A percentile compares a stretch with the other conserved stretches of the same genome.
Evolutionary conservation across 495 filamentous ascomycete genomes (phyloP).

Genomic region (Talaromyces liani): DNA sequence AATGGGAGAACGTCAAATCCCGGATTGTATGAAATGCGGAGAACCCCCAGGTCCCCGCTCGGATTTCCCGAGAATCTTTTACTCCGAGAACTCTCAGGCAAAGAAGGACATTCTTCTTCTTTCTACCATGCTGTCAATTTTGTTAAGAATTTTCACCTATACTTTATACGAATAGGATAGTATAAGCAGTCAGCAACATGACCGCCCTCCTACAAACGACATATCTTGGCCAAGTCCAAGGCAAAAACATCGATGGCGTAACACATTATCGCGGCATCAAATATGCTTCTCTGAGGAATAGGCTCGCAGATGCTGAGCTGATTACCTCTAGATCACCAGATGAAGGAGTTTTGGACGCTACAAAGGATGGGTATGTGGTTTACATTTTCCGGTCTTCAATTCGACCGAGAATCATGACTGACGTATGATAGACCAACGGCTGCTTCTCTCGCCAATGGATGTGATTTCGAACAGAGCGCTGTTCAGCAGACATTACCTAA

Average conservation of each 20-base stretch:
- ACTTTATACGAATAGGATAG: not conserved
- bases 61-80: not conserved
- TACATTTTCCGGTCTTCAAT: not conserved
- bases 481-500: constrained; percentile 24
- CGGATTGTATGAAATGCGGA: not conserved
- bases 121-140: not conserved
- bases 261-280: constrained; percentile 26
- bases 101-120: not conserved
- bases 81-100: not conserved
- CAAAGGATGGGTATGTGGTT: constrained; percentile 19
- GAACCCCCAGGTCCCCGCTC: not conserved
- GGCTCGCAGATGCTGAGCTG: constrained; percentile 24
- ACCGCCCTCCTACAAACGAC: constrained; percentile 11
- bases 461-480: constrained; percentile 18
- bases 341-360: constrained; percentile 19
- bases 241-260: constrained; percentile 15
- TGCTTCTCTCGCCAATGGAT: constrained; percentile 18
- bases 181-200: constrained; percentile 8
- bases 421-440: constrained; percentile 17
- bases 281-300: constrained; percentile 26
- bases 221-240: constrained; percentile 18
- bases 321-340: constrained; percentile 13
- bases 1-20: not conserved
- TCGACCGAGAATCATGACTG: not conserved
- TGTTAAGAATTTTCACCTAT: not conserved